Evolutionary conservation across 1,284 basidiomycete genomes (phyloP).

Genomic region (Austroboletus rostrupii): DNA sequence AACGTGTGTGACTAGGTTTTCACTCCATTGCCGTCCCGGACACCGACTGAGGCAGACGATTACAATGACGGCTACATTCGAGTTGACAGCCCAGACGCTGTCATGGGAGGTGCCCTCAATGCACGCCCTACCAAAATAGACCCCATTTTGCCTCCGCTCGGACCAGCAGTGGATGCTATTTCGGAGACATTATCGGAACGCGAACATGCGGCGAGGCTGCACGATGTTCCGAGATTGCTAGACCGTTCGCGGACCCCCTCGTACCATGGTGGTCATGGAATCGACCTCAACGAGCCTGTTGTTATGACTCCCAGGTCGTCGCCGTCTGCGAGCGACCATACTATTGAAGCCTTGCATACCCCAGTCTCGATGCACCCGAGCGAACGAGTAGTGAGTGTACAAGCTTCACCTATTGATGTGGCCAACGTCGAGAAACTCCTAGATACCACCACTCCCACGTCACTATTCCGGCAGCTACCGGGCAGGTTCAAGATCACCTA

Average conservation of each 20-base stretch:
- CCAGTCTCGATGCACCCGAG: constrained; percentile 20
- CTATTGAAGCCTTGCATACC: constrained; percentile 25
- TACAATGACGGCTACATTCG: constrained; percentile 29
- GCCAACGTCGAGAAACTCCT: neutral
- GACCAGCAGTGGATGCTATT: constrained; percentile 13
- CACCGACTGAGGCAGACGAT: constrained; percentile 31
- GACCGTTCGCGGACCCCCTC: constrained; percentile 25
- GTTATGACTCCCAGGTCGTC: constrained; percentile 27
- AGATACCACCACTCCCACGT: constrained; percentile 31
- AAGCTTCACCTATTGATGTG: neutral
- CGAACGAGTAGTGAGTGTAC: constrained; percentile 26
- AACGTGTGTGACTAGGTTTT: constrained; percentile 22
- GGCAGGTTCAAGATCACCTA: constrained; percentile 23
- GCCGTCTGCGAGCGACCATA: constrained; percentile 29
- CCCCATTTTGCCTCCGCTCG: constrained; percentile 23
- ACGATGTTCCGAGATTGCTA: constrained; percentile 19
- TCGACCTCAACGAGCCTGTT: constrained; percentile 20
- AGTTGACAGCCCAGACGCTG: constrained; percentile 31
- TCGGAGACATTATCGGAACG: constrained; percentile 28
- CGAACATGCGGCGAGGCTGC: constrained; percentile 15
- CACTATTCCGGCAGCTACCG: constrained; percentile 19
- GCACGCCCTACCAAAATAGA: constrained; percentile 28
- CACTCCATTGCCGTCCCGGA: constrained; percentile 32
- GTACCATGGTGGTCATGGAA: constrained; percentile 22
- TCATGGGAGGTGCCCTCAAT: constrained; percentile 32